A percentile compares a stretch with the other conserved stretches of the same genome.
phyloP scores from a whole-genome alignment of 306 rosid genomes.

The Cucurbita maxima region DNA sequence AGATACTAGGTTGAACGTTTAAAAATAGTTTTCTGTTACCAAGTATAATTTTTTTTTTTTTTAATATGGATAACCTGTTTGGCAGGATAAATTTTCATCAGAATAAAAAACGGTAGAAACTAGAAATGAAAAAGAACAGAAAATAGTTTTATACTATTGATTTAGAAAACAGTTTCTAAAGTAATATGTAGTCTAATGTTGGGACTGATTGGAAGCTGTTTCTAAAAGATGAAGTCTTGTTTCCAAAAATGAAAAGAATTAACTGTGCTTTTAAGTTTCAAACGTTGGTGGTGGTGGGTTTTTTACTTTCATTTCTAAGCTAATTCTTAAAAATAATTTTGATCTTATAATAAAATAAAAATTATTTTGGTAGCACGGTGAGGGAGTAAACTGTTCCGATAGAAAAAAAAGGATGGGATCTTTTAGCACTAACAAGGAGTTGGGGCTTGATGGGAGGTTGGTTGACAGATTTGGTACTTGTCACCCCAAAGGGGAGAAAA shows the following conservation, averaged over 20 bases:
- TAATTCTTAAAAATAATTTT: not conserved
- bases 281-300: not conserved
- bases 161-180: not conserved
- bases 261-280: not conserved
- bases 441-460: no score
- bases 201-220: no score
- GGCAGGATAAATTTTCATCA: not conserved
- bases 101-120: not conserved
- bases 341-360: not conserved
- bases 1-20: not conserved
- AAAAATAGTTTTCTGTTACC: not conserved
- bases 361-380: not conserved
- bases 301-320: not conserved
- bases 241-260: not conserved
- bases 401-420: no score
- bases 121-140: not conserved
- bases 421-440: no score
- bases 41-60: not conserved
- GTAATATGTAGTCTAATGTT: not conserved
- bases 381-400: not conserved
- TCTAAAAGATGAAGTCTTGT: not conserved
- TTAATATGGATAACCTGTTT: not conserved
- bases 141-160: not conserved
- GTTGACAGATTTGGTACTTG: no score
- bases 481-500: no score